Evolutionary conservation across 2,329 filamentous ascomycete species (phyloP).

Genomic region (Chlorencoelia australis): DNA sequence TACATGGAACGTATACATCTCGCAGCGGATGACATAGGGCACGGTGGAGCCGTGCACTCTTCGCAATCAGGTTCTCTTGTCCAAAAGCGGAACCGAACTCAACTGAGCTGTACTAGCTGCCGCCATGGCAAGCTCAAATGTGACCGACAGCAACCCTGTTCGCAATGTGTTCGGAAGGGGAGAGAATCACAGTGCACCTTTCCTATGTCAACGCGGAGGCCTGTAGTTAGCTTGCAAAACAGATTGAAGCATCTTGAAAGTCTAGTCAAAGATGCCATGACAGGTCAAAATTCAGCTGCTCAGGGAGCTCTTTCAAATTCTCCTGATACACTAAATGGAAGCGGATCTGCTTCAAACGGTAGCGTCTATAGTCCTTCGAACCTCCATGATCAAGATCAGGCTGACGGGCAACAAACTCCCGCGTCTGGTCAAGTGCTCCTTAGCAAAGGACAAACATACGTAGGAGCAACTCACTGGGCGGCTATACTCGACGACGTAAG

Average conservation of each 20-base stretch:
- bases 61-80: not conserved
- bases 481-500: constrained; percentile 50
- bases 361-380: no score
- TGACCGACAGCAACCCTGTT: constrained; percentile 41
- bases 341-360: not conserved
- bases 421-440: constrained; percentile 35
- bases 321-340: not conserved
- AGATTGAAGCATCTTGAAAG: constrained; percentile 45
- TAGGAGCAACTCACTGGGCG: constrained; percentile 50
- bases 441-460: constrained; percentile 38
- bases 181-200: constrained; percentile 38
- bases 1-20: no score
- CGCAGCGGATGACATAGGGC: no score
- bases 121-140: constrained; percentile 32
- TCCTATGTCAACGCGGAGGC: constrained; percentile 26
- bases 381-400: no score
- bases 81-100: constrained; percentile 5
- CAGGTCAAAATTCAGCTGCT: constrained; percentile 8
- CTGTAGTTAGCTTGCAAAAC: constrained; percentile 40
- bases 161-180: constrained; percentile 41
- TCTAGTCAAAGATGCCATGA: constrained; percentile 45
- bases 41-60: no score
- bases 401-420: no score
- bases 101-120: constrained; percentile 11
- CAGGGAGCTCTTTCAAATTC: not conserved